Evolutionary conservation across 2,329 filamentous ascomycete genomes (phyloP), one percentile per base, ranked within the genome.

Genomic region (Arthrinium puccinioides): DNA sequence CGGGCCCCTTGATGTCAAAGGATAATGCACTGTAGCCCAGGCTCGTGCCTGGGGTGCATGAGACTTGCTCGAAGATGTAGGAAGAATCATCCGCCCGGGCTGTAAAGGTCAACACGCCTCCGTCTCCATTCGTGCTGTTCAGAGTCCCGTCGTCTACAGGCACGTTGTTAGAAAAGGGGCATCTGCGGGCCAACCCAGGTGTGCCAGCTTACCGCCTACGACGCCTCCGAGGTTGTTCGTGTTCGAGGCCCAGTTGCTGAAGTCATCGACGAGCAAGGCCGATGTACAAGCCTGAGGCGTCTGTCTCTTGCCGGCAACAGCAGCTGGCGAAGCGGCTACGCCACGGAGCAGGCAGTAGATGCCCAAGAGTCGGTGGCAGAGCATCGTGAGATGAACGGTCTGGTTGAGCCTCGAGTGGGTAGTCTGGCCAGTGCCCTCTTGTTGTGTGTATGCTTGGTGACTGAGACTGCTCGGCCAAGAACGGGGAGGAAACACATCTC

Each of bases 261-360:
- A 55, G 44, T 61, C 55, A 34, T 61, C 56, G 30, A 61, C 51
- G 9, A 60, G 14, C 15, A 60, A 48, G 39, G 56, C 50, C 4
- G 46, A 44, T 1, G 39, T 47, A 29, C 59, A 61, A 35, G 42
- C 48, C 24, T 37, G 35, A n/a, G 25, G n/a, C n/a, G n/a, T 21
- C 20, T 30, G 35, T 28, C 35, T 37, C 20, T 24, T 37, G 14
- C 4, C 14, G 9, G 31, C 20, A 14, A 21, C 8, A 16, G 18
- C n/a, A n/a, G n/a, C n/a, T n/a, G n/a, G 9, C 14, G 20, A n/a
- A 16, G 31, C 31, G 14, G 18, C n/a, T 11, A 21, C 20, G 16
- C 31, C 24, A 21, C 31, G 20, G 21, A 33, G n/a, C 14, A 33
- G 20, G 21, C 20, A 33, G 24, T 9, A 10, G 31, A 20, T 24